phyloP scores from a whole-genome alignment of 2,329 filamentous ascomycete species.

The Aspergillus floridensis region DNA sequence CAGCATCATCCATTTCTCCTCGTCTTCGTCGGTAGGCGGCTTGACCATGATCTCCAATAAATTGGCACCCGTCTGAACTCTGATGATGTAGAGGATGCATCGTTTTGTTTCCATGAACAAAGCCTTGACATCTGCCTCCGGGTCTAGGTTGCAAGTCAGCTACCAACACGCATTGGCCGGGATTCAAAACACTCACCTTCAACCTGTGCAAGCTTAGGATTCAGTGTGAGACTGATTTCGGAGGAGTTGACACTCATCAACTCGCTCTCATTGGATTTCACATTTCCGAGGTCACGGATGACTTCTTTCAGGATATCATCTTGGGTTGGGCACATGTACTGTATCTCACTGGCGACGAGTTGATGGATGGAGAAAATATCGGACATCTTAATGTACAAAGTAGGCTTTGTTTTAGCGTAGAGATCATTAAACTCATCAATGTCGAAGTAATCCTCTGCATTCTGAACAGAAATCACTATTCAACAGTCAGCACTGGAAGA shows the following conservation, averaged over 20 bases:
- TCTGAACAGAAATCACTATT: slow-evolving; percentile 73
- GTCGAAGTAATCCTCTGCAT: slow-evolving; percentile 89
- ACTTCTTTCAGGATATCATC: slow-evolving; percentile 91
- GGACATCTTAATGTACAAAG: slow-evolving; percentile 97
- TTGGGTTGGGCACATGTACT: slow-evolving; percentile 70
- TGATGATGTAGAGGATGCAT: slow-evolving; percentile 95
- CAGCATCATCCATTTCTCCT: slow-evolving; percentile 79
- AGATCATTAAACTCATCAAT: slow-evolving; percentile 99
- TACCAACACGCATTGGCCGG: slow-evolving; percentile 8
- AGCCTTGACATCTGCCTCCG: slow-evolving; percentile 85
- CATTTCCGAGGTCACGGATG: slow-evolving; percentile 88
- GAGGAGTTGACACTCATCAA: slow-evolving; percentile 81
- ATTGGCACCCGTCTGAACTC: slow-evolving; percentile 85
- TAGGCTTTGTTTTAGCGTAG: slow-evolving; percentile 93
- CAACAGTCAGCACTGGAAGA: slow-evolving; percentile 32
- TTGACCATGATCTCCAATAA: slow-evolving; percentile 95
- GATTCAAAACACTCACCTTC: slow-evolving; percentile 53
- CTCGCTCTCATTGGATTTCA: slow-evolving; percentile 94
- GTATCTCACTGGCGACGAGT: slow-evolving; percentile 75
- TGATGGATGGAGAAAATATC: slow-evolving; percentile 97
- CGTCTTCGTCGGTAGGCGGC: slow-evolving; percentile 81
- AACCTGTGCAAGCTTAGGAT: slow-evolving; percentile 81
- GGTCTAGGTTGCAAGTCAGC: slow-evolving; percentile 55
- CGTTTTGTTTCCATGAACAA: slow-evolving; percentile 98
- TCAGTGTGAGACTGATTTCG: slow-evolving; percentile 87